Percentiles rank a stretch among this genome's conserved stretches.
phyloP scores from a whole-genome alignment of 306 rosid genomes.

The Vigna mungo region DNA sequence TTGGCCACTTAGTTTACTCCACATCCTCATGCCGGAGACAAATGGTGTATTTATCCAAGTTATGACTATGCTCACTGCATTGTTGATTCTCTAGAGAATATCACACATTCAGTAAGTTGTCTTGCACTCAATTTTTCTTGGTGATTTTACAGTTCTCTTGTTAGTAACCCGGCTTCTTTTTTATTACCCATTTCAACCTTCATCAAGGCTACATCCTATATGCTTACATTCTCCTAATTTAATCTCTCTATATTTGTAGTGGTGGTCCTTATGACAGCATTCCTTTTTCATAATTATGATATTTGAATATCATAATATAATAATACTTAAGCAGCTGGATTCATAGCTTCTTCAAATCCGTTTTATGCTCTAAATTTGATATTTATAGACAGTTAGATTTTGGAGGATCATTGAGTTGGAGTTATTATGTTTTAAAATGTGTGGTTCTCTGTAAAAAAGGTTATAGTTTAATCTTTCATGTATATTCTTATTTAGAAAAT shows the following conservation, averaged over 20 bases:
- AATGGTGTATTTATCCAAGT: slow-evolving; percentile 99
- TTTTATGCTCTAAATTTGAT: background rate
- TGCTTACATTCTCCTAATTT: background rate
- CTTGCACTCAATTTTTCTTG: slow-evolving; percentile 22
- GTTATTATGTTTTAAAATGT: background rate
- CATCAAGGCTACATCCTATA: background rate
- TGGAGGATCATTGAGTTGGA: background rate
- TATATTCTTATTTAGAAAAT: background rate
- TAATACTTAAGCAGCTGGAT: slow-evolving; percentile 1
- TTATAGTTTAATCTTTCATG: background rate
- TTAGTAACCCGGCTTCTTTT: background rate
- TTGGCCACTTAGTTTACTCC: slow-evolving; percentile 74
- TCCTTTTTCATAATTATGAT: slow-evolving; percentile 1
- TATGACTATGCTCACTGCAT: slow-evolving; percentile 97
- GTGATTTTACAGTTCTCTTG: slow-evolving; percentile 6
- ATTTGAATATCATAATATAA: slow-evolving; percentile 5
- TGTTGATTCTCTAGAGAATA: slow-evolving; percentile 96
- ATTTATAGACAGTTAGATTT: background rate
- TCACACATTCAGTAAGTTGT: slow-evolving; percentile 91
- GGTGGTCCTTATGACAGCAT: background rate
- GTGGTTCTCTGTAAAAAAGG: too few relatives aligned
- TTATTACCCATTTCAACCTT: background rate
- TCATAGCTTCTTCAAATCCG: background rate
- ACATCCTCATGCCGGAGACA: slow-evolving; percentile 99
- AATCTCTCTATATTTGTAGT: background rate